phyloP scores from a whole-genome alignment of 2,329 filamentous ascomycete species.

The Fusarium pseudograminearum region DNA sequence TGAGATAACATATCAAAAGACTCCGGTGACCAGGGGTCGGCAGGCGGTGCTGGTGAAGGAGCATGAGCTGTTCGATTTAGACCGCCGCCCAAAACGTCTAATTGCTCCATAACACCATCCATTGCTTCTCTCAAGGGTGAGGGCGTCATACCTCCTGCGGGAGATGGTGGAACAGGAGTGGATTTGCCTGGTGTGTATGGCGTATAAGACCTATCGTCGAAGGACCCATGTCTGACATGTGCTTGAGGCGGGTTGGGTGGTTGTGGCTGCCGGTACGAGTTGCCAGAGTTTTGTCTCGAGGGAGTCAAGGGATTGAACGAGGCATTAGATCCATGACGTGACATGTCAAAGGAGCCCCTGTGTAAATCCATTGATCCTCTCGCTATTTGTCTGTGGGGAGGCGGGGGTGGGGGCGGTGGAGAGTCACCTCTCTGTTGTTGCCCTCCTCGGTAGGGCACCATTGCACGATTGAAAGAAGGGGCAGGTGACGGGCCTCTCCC shows the following conservation, averaged over 20 bases:
- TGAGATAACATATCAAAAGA: slow-evolving; percentile 73
- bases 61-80: slow-evolving; percentile 65
- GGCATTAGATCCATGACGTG: slow-evolving; percentile 53
- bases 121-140: slow-evolving; percentile 94
- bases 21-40: slow-evolving; percentile 91
- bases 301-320: slow-evolving; percentile 50
- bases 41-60: slow-evolving; percentile 67
- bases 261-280: slow-evolving; percentile 51
- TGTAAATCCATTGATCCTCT: slow-evolving; percentile 56
- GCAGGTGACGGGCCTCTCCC: slow-evolving; percentile 55
- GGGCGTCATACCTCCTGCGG: slow-evolving; percentile 78
- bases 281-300: slow-evolving; percentile 56
- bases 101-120: slow-evolving; percentile 96
- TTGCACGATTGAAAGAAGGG: slow-evolving; percentile 49
- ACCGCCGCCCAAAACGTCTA: slow-evolving; percentile 77
- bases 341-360: slow-evolving; percentile 48
- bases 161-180: slow-evolving; percentile 77
- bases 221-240: slow-evolving; percentile 42
- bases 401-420: slow-evolving; percentile 84
- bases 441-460: slow-evolving; percentile 41
- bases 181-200: slow-evolving; percentile 65
- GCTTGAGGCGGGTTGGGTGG: slow-evolving; percentile 33
- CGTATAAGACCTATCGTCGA: slow-evolving; percentile 52
- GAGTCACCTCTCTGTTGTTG: slow-evolving; percentile 60
- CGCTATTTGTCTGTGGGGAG: slow-evolving; percentile 79